phyloP scores from a whole-genome alignment of 768 basidiomycete genomes.

The Tulasnella sp. region DNA sequence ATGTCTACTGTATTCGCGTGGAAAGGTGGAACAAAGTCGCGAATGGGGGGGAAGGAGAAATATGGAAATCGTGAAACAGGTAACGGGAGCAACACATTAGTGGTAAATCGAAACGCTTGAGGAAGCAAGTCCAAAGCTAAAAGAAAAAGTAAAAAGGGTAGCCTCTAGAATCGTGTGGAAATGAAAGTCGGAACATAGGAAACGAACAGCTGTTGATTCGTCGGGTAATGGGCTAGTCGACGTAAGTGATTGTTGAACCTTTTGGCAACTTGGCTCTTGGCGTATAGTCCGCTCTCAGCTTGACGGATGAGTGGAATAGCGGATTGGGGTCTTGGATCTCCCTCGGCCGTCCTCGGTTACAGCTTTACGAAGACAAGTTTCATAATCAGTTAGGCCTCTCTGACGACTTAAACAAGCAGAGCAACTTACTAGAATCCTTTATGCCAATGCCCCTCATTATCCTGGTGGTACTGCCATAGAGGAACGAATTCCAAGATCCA shows the following conservation, averaged over 20 bases:
- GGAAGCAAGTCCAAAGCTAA: neutral
- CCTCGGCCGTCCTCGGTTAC: conserved; percentile 7
- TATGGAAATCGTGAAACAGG: neutral
- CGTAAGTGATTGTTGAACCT: neutral
- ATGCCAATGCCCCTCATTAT: conserved; percentile 1
- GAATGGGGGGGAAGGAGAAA: neutral
- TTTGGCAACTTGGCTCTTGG: neutral
- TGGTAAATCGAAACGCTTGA: no score
- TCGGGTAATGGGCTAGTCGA: neutral
- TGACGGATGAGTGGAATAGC: conserved; percentile 15
- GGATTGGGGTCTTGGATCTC: conserved; percentile 3
- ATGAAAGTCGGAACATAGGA: neutral
- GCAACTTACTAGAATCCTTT: neutral
- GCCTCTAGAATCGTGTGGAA: neutral
- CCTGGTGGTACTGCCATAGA: neutral
- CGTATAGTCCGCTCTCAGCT: neutral
- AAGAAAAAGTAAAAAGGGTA: no score
- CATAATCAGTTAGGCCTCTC: neutral
- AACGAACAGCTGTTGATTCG: neutral
- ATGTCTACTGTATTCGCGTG: neutral
- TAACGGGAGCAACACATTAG: no score
- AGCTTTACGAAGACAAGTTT: neutral
- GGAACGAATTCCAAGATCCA: conserved; percentile 17
- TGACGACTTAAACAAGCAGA: neutral
- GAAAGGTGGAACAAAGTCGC: neutral